These are phyloP conservation scores for Podosphaera xanthii DNA, from an alignment of 2,329 filamentous ascomycete species.

Conservation along the genomic window DNA sequence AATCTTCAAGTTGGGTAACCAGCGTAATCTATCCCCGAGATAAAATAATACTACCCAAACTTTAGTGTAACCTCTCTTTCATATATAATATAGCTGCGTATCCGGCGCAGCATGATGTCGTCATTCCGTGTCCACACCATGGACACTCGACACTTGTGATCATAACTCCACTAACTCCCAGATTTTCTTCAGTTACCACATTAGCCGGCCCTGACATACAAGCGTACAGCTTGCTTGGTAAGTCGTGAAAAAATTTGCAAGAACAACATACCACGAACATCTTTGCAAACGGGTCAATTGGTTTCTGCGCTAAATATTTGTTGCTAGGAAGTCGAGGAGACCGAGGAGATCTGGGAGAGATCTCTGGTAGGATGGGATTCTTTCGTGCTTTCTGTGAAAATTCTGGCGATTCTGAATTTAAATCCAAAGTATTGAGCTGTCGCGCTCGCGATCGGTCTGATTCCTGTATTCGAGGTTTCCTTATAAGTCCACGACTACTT, in stretches of 20 bases:
- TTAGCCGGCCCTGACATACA: slow-evolving; percentile 37
- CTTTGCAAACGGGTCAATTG: slow-evolving; percentile 24
- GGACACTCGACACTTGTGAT: slow-evolving; percentile 43
- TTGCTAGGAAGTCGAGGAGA: slow-evolving; percentile 1
- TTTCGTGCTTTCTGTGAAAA: slow-evolving; percentile 11
- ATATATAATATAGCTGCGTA: slow-evolving; percentile 44
- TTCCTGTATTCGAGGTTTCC: background rate
- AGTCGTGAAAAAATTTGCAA: slow-evolving; percentile 41
- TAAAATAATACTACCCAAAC: too few species aligned
- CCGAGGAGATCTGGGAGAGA: slow-evolving; percentile 1
- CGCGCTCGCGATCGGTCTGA: background rate
- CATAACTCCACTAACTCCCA: slow-evolving; percentile 31
- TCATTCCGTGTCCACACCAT: slow-evolving; percentile 53
- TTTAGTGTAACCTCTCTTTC: slow-evolving; percentile 35
- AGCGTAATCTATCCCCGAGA: too few species aligned
- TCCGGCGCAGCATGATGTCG: slow-evolving; percentile 41
- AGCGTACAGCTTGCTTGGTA: slow-evolving; percentile 40
- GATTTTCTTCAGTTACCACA: slow-evolving; percentile 26
- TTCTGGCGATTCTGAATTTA: background rate
- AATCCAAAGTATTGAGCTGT: background rate
- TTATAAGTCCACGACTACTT: background rate
- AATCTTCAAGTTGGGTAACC: too few species aligned
- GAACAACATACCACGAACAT: slow-evolving; percentile 42
- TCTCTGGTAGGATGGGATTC: slow-evolving; percentile 4
- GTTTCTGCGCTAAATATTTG: background rate